These are phyloP conservation scores for Chaetoscypha palmicola DNA, from an alignment of 2,329 filamentous ascomycete genomes.

Conservation along the genomic window DNA sequence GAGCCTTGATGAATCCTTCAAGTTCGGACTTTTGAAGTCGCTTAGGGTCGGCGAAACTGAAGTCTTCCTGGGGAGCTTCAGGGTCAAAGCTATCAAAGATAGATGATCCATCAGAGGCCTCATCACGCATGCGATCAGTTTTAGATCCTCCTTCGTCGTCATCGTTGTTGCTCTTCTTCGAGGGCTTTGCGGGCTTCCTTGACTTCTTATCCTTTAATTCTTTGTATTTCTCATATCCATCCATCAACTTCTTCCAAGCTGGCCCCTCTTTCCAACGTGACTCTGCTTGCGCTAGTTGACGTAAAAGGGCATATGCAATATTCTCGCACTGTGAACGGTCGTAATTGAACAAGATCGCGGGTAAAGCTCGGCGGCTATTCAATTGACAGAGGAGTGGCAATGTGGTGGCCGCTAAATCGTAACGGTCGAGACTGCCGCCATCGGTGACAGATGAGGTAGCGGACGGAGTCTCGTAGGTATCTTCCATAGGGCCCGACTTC, in stretches of 20 bases:
- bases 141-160: constrained; percentile 46
- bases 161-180: constrained; percentile 39
- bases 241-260: constrained; percentile 54
- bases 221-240: constrained; percentile 51
- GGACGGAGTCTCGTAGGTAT: constrained; percentile 10
- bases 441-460: constrained; percentile 15
- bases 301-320: constrained; percentile 45
- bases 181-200: constrained; percentile 36
- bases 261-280: constrained; percentile 47
- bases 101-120: constrained; percentile 47
- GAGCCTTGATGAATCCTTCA: constrained; percentile 42
- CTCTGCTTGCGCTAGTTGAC: constrained; percentile 49
- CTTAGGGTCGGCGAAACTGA: constrained; percentile 59
- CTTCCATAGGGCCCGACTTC: neutral
- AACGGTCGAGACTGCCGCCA: constrained; percentile 19
- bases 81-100: constrained; percentile 62
- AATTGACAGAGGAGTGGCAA: constrained; percentile 54
- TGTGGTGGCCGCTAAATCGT: constrained; percentile 39
- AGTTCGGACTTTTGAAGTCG: constrained; percentile 54
- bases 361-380: constrained; percentile 57
- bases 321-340: constrained; percentile 59
- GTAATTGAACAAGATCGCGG: constrained; percentile 72
- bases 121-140: constrained; percentile 49
- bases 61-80: constrained; percentile 52
- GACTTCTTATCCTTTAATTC: constrained; percentile 38